Conservation (phyloP, 768 basidiomycete species). For the Termitomyces sp. region DNA sequence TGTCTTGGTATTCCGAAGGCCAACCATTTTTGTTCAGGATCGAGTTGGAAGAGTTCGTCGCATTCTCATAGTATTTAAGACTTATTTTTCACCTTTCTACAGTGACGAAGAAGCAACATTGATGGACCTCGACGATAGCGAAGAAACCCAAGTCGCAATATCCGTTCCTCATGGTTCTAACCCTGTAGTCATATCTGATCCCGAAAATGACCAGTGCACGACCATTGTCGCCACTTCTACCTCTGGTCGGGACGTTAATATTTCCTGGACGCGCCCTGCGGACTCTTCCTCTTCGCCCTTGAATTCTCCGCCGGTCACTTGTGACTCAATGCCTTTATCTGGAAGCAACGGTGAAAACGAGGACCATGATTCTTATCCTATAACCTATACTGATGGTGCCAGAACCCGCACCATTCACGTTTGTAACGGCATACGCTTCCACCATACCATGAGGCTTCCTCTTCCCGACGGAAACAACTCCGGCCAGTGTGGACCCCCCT, state of each 20-base stretch:
- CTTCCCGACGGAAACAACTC: neutral
- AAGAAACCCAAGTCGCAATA: neutral
- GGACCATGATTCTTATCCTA: neutral
- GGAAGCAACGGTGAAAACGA: neutral
- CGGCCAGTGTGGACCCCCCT: neutral
- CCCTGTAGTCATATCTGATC: neutral
- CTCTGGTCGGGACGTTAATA: neutral
- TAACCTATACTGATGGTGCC: neutral
- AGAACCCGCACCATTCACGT: neutral
- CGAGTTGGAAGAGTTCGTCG: neutral
- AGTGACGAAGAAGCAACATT: neutral
- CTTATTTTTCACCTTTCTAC: neutral
- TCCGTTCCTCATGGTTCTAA: neutral
- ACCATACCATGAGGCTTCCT: neutral
- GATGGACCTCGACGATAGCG: neutral
- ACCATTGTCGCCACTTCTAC: neutral
- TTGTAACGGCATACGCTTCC: neutral
- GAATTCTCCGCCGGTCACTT: neutral
- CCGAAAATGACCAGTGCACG: neutral
- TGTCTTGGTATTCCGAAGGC: neutral
- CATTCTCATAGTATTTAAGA: neutral
- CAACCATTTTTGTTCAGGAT: neutral
- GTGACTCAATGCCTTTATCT: neutral
- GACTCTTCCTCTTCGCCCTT: neutral
- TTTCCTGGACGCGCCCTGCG: neutral